Percentiles rank a stretch among this genome's conserved stretches.
Conservation (phyloP, 163 green algal genomes). For the Chlamydomonas reinhardtii region DNA sequence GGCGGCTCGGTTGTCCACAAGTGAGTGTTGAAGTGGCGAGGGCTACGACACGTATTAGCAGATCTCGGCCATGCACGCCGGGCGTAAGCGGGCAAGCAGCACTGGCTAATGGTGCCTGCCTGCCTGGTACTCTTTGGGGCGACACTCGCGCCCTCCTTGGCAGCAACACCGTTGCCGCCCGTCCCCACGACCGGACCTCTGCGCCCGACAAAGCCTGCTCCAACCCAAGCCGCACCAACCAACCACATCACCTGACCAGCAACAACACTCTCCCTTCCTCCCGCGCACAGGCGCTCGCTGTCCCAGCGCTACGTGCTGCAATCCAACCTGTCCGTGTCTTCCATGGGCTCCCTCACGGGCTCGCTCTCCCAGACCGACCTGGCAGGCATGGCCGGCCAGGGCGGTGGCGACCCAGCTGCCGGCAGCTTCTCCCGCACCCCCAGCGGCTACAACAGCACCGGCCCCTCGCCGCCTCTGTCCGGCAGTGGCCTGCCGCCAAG, state of each 20-base stretch:
- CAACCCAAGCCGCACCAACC: too few species aligned
- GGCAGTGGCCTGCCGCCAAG: background rate
- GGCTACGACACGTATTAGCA: too few species aligned
- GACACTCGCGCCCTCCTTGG: too few species aligned
- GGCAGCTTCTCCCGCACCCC: background rate
- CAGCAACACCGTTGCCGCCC: too few species aligned
- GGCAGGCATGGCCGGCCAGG: background rate
- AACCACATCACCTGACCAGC: too few species aligned
- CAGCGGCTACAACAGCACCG: conserved; percentile 1
- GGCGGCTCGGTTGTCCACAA: background rate
- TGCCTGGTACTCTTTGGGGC: too few species aligned
- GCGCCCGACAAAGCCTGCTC: too few species aligned
- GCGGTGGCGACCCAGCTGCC: background rate
- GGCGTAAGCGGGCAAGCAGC: too few species aligned
- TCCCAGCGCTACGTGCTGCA: conserved; percentile 56
- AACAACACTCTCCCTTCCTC: too few species aligned
- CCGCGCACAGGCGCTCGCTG: conserved; percentile 16
- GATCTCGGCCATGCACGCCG: too few species aligned
- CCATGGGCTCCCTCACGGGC: conserved; percentile 5
- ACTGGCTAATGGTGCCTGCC: too few species aligned
- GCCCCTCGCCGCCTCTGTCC: conserved; percentile 10
- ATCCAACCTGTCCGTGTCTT: conserved; percentile 47
- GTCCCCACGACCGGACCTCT: too few species aligned
- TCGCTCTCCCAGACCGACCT: conserved; percentile 34
- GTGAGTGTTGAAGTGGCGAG: background rate